Evolutionary conservation across 768 basidiomycete genomes (phyloP), one percentile per base, ranked within the genome.

Genomic region (Hypsizygus marmoreus): DNA sequence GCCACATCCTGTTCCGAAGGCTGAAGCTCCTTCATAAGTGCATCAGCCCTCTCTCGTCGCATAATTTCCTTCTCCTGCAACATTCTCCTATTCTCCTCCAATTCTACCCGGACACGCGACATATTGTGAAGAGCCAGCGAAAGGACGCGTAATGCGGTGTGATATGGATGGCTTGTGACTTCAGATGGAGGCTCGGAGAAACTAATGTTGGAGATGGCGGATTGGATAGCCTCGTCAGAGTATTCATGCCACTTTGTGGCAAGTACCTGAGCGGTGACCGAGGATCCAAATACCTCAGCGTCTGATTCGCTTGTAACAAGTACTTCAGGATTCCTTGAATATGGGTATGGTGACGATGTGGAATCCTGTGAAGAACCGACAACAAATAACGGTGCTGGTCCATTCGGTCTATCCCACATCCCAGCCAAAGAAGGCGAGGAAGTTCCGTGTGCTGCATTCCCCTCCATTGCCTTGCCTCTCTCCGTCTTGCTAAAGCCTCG

Each of bases 161-260:
- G 82, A 53, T 87, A 88, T 1, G 87, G 82, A 55, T 82, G 76
- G 20, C 53, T 61, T 2, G 73, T 56, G 2, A 67, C 54, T 35
- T 79, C 72, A 5, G 75, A 72, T 1, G 77, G 75, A 0, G 79
- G 74, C 26, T 79, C 74, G 3, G 72, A 61, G 10, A 55, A 49
- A 43, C 68, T 59, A 11, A 86, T 63, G 14, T 66, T 67, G 0
- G 86, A 76, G 17, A 91, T 77, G 3, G 80, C 75, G 12, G 73
- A 68, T 49, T 85, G 81, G 32, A 92, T 85, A 2, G 77, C 84
- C 38, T 87, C 80, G 62, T 92, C 88, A 2, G 87, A 82, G 55
- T 81, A 83, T 17, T 81, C 77, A 58, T 92, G 89, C 88, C 90
- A 93, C 59, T 72, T 77, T 7, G 81, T 86, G 2, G 75, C 69